These are phyloP conservation scores for Colletotrichum tropicale DNA, from an alignment of 2,329 filamentous ascomycete species.

Conservation along the genomic window DNA sequence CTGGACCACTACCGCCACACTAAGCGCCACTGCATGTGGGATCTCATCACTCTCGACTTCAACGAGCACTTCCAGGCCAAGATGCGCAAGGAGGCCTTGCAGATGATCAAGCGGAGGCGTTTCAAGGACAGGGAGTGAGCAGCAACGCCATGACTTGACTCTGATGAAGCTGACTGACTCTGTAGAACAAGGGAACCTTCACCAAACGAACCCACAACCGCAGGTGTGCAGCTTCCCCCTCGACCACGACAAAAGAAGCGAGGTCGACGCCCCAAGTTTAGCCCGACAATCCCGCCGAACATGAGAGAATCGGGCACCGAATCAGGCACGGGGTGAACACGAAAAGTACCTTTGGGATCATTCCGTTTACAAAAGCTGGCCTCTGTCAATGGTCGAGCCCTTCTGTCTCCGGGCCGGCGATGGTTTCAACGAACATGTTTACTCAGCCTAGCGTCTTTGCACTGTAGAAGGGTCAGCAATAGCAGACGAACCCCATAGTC, in stretches of 20 bases:
- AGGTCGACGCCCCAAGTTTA: conserved; percentile 6
- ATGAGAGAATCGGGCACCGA: not conserved
- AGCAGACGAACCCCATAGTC: not conserved
- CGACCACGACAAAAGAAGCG: not conserved
- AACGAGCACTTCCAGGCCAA: conserved; percentile 17
- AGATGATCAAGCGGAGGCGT: conserved; percentile 17
- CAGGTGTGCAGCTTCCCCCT: not conserved
- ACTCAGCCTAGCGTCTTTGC: not conserved
- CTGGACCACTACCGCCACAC: conserved; percentile 18
- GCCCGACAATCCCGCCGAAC: not conserved
- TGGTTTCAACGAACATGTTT: not conserved
- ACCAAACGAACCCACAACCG: not conserved
- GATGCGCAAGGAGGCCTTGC: conserved; percentile 18
- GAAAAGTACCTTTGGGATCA: not conserved
- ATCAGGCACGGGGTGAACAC: not conserved
- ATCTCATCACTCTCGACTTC: conserved; percentile 17
- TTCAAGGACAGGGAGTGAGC: conserved; percentile 18
- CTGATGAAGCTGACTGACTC: not conserved
- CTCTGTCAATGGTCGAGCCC: not conserved
- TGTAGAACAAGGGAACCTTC: not conserved
- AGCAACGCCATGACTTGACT: too few relatives aligned
- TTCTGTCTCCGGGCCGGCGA: not conserved
- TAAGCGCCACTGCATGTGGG: conserved; percentile 20
- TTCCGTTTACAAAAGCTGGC: not conserved
- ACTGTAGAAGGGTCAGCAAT: not conserved